These are phyloP conservation scores for Bruguiera hainesii DNA, from an alignment of 441 rosid species.

Conservation along the genomic window DNA sequence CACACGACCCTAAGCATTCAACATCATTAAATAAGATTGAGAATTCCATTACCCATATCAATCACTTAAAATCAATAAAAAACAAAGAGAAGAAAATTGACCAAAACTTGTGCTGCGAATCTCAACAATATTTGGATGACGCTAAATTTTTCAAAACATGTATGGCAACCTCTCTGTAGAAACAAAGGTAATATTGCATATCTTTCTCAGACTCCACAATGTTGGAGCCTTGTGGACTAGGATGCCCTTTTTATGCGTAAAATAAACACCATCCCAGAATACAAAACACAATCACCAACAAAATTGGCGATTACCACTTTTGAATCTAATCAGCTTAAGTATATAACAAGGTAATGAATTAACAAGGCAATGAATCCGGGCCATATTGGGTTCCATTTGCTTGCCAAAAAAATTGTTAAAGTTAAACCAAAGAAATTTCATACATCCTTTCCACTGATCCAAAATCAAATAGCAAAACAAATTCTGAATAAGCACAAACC, in stretches of 20 bases:
- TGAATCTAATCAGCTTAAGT: too few relatives aligned
- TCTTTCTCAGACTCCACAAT: too few relatives aligned
- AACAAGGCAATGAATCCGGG: too few relatives aligned
- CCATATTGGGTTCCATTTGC: neutral
- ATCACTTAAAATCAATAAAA: neutral
- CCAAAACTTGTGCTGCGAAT: neutral
- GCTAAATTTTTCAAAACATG: neutral
- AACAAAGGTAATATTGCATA: too few relatives aligned
- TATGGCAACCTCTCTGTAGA: too few relatives aligned
- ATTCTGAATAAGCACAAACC: neutral
- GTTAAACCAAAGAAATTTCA: neutral
- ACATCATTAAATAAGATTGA: neutral
- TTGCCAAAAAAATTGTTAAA: neutral
- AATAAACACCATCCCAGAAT: too few relatives aligned
- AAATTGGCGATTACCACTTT: too few relatives aligned
- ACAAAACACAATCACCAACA: too few relatives aligned
- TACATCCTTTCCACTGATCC: neutral
- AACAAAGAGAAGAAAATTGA: neutral
- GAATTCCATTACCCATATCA: constrained; percentile 2
- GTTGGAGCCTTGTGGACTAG: too few relatives aligned
- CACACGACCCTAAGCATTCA: constrained; percentile 41
- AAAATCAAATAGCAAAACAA: neutral
- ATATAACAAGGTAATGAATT: too few relatives aligned
- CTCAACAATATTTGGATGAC: neutral
- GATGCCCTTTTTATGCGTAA: too few relatives aligned